Percentiles rank a stretch among this genome's conserved stretches.
These are phyloP conservation scores for Russula virescens DNA, from an alignment of 768 basidiomycete species.

Conservation along the genomic window DNA sequence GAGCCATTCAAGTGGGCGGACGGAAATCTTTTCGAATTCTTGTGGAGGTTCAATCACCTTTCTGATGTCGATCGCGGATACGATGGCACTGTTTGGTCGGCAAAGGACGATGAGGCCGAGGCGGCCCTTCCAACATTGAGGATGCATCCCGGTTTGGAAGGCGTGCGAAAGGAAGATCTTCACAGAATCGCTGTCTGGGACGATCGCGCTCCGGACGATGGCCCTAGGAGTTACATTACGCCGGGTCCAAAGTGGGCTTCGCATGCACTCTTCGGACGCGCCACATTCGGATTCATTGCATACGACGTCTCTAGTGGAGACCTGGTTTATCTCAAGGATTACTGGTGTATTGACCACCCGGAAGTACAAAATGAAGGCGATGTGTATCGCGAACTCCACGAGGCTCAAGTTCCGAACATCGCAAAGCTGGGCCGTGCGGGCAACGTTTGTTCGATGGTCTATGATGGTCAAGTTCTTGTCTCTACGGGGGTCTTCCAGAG, in stretches of 20 bases:
- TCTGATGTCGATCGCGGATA: background rate
- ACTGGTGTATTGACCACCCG: background rate
- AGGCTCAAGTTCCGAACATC: background rate
- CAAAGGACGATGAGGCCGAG: background rate
- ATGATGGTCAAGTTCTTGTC: background rate
- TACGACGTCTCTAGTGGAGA: background rate
- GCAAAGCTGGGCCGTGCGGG: background rate
- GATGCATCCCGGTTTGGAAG: background rate
- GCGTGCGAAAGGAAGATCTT: background rate
- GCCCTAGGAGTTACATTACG: background rate
- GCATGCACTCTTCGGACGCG: background rate
- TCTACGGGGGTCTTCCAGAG: background rate
- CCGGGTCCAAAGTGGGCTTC: background rate
- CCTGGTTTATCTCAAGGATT: background rate
- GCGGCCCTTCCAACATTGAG: background rate
- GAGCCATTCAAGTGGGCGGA: background rate
- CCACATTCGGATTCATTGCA: background rate
- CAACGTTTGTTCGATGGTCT: background rate
- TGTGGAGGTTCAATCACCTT: background rate
- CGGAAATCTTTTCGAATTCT: background rate
- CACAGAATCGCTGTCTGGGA: background rate
- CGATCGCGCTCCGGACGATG: background rate
- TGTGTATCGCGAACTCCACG: background rate
- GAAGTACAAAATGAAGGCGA: background rate
- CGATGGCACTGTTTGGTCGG: background rate